Base-by-base conservation (phyloP, 306 rosid genomes). In the Sophora flavescens region DNA sequence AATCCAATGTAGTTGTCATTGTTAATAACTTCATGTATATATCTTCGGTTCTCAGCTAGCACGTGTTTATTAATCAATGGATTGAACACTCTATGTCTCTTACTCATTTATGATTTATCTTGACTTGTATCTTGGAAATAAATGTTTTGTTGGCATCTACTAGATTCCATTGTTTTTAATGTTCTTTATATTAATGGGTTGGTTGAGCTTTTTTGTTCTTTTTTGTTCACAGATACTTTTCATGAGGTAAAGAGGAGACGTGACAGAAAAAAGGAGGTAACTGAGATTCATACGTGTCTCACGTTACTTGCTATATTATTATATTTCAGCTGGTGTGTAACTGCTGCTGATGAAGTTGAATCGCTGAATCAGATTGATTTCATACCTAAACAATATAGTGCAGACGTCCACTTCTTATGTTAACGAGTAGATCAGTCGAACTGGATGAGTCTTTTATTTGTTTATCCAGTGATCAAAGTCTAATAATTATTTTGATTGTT, bases 181-280 rank as follows among this genome's bases (percentile, higher is more conserved):
- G 51, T 52, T 48, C 18, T 22, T 69, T 14, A 44, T 35, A 8
- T 60, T 56, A 33, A 63, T 73, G 72, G 12, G 3, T 54, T 77
- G 72, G 18, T 45, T 70, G 68, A 68, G 48, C 42, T 22, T 22
- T 22, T 61, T 9, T 63, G 48, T 52, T 61, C 6, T 63, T 62
- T 63, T 80, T 80, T 52, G 68, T 67, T 87, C 51, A 32, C 92
- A 92, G 97, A 92, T 84, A 92, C 97, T 53, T 92, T 92, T 84
- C 97, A 92, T 53, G 93, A 87, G 84, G 96, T 92, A 5, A 86
- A 83, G 75, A 84, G 85, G 72, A 92, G 85, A 50, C 93, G 91
- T 0, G 91, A 90, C 50, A 77, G 92, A 71, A 92, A 75, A 74
- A 92, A 92, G 83, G 96, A 90, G 86, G 97, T 90, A 80, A 22